Evolutionary conservation across 2,329 filamentous ascomycete species (phyloP).

Genomic region (Boeremia lycopersici): DNA sequence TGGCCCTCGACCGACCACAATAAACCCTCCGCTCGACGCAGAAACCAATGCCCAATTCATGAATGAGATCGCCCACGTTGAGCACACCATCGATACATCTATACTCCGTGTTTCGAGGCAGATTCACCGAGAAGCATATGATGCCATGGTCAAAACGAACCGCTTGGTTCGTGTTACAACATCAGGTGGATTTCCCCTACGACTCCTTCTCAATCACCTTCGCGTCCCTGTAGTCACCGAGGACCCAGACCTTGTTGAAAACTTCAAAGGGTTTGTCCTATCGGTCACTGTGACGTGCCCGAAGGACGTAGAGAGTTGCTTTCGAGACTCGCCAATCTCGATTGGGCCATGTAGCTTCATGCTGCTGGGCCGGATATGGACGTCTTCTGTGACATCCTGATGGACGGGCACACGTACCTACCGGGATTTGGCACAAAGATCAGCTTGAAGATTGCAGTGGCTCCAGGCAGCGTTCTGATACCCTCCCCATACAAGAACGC

Average conservation of each 20-base stretch:
- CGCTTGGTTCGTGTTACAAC: conserved; percentile 21
- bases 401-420: conserved; percentile 10
- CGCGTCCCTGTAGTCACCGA: conserved; percentile 15
- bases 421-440: conserved; percentile 6
- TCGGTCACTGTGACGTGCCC: conserved; percentile 9
- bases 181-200: conserved; percentile 8
- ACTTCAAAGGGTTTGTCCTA: conserved; percentile 23
- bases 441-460: conserved; percentile 16
- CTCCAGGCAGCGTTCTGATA: background rate
- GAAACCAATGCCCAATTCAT: background rate
- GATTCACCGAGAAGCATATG: conserved; percentile 20
- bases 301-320: background rate
- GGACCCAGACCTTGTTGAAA: background rate
- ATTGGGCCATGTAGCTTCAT: conserved; percentile 5
- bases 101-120: conserved; percentile 16
- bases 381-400: conserved; percentile 16
- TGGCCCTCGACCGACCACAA: background rate
- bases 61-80: background rate
- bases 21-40: background rate
- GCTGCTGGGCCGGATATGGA: conserved; percentile 23
- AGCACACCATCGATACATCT: conserved; percentile 10
- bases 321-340: background rate
- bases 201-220: background rate
- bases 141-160: conserved; percentile 24
- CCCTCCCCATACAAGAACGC: conserved; percentile 5